Conservation (phyloP, 768 basidiomycete genomes). For the Pisolithus orientalis region DNA sequence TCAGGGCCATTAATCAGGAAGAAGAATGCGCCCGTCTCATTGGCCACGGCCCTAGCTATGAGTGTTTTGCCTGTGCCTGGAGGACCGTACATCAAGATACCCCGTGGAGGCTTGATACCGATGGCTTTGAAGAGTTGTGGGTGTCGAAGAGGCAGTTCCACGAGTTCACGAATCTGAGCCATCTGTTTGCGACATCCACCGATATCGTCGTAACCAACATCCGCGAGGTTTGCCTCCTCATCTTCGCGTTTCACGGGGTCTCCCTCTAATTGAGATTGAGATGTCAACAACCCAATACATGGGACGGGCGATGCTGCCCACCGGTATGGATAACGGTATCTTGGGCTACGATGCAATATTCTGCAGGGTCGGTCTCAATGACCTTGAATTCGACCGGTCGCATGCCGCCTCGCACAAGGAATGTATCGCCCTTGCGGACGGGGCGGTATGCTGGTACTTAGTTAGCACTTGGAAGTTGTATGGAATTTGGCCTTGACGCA, state of each 20-base stretch:
- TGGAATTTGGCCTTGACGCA: slow-evolving; percentile 20
- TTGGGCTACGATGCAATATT: slow-evolving; percentile 98
- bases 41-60: slow-evolving; percentile 99
- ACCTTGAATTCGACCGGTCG: slow-evolving; percentile 99
- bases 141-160: slow-evolving; percentile 95
- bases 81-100: slow-evolving; percentile 97
- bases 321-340: slow-evolving; percentile 97
- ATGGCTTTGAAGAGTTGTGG: slow-evolving; percentile 99
- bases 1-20: slow-evolving; percentile 99
- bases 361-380: slow-evolving; percentile 95
- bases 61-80: slow-evolving; percentile 99
- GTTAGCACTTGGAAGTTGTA: neutral
- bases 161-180: slow-evolving; percentile 99
- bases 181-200: slow-evolving; percentile 99
- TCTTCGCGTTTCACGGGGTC: slow-evolving; percentile 99
- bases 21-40: slow-evolving; percentile 99
- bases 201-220: slow-evolving; percentile 98
- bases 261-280: slow-evolving; percentile 56
- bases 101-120: slow-evolving; percentile 99
- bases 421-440: slow-evolving; percentile 96
- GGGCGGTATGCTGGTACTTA: slow-evolving; percentile 72
- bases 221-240: slow-evolving; percentile 92
- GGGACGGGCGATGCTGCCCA: slow-evolving; percentile 12
- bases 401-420: slow-evolving; percentile 98
- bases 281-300: neutral